Base-by-base conservation (phyloP, 2,329 filamentous ascomycete species). In the Colletotrichum magnum region DNA sequence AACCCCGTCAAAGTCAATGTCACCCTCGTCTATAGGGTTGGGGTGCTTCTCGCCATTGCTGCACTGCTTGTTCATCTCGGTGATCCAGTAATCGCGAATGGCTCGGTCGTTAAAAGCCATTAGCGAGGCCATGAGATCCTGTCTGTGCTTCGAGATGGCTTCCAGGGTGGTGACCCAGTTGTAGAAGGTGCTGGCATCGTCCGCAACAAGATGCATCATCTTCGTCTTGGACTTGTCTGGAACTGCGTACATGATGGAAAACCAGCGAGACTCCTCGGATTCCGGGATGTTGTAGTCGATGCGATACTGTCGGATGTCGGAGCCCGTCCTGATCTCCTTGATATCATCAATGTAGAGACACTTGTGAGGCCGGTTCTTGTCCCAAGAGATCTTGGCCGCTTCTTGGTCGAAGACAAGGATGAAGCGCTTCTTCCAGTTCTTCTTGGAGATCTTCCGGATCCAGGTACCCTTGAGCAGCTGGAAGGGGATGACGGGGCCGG, bases 321-420 rank as follows among this genome's bases (percentile, higher is more conserved):
- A 88, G 18, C 94, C 94, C 41, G 91, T 90, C 71, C 95, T 91
- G 56, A 98, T 94, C 76, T 97, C 94, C 76, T 93, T 92, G 75
- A 99, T 95, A 78, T 98, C 94, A 76, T 99, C 96, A 71, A 99
- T 93, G 79, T 97, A 97, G 72, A 99, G 92, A 61, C 90, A 90
- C 79, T 98, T 98, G 26, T 90, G 89, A 1, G 93, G 91, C 43
- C 93, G 90, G 9, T 87, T 89, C 54, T 90, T 88, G 79, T 97
- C 93, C 95, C 95, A 98, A 28, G 88, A 92, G 26, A 99, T 93
- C 79, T 94, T 96, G 70, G 93, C 95, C 2, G 92, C 89, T 75
- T 95, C 92, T 26, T 92, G 87, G 75, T 98, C 94, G 26, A 98
- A 89, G 60, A 92, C 89, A 41, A 92, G 84, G 32, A 83, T 83